Evolutionary conservation across 345 rosid species (phyloP).

Genomic region (Citropsis articulata): DNA sequence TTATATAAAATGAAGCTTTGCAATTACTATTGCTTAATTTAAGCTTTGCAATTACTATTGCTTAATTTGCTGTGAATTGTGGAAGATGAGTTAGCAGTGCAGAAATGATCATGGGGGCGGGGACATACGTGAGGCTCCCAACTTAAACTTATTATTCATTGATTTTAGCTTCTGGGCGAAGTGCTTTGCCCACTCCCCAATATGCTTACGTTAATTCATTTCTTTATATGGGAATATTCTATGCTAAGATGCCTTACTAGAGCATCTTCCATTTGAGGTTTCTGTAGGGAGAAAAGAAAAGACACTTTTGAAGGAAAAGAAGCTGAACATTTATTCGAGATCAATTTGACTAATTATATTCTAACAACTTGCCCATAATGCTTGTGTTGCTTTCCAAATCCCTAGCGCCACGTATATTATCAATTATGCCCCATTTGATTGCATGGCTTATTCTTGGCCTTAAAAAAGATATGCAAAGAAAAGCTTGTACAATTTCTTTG

Average conservation of each 20-base stretch:
- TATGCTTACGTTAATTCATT: neutral
- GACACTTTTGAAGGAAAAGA: neutral
- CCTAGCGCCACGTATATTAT: neutral
- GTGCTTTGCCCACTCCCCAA: constrained; percentile 14
- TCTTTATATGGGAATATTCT: constrained; percentile 32
- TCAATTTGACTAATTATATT: neutral
- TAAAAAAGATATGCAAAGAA: neutral
- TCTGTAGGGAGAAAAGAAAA: neutral
- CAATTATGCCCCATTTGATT: neutral
- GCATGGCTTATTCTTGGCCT: neutral
- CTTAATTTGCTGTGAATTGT: constrained; percentile 37
- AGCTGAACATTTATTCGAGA: neutral
- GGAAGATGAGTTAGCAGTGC: constrained; percentile 51
- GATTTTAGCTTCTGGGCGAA: neutral
- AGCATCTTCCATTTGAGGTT: constrained; percentile 9
- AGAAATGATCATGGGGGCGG: constrained; percentile 26
- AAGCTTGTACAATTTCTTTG: neutral
- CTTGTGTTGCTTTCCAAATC: neutral
- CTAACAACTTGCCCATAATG: neutral
- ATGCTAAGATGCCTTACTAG: constrained; percentile 22
- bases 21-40: neutral
- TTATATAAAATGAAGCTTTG: neutral
- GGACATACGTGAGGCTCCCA: constrained; percentile 29
- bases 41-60: neutral
- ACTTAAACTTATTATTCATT: neutral